Conservation (phyloP, 371 early-diverging fungal genomes). For the Rhizomucor miehei region DNA sequence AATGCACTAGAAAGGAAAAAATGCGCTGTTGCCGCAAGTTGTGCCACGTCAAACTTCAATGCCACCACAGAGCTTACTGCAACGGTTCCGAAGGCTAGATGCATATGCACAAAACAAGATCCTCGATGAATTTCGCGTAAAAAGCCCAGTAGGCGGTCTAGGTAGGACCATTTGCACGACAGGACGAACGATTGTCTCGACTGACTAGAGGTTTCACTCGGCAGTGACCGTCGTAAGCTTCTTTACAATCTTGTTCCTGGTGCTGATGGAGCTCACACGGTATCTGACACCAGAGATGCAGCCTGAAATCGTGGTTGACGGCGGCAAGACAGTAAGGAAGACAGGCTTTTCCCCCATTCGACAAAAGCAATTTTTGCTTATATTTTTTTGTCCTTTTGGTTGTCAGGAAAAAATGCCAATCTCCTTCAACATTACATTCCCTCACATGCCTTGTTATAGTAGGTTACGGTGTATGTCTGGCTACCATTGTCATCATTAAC, state of each 20-base stretch:
- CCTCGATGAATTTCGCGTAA: conserved; percentile 90
- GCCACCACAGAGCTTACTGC: conserved; percentile 29
- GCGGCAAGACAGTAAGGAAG: conserved; percentile 56
- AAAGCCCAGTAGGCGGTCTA: conserved; percentile 84
- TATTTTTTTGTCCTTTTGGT: too few species aligned
- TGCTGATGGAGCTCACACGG: conserved; percentile 77
- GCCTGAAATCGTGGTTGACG: conserved; percentile 83
- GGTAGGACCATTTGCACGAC: conserved; percentile 43
- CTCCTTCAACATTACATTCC: conserved; percentile 87
- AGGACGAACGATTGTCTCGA: too few species aligned
- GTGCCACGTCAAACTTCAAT: neutral
- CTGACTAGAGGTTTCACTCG: neutral
- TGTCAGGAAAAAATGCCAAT: conserved; percentile 77
- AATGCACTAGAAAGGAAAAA: too few species aligned
- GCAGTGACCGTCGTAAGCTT: conserved; percentile 78
- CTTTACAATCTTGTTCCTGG: conserved; percentile 65
- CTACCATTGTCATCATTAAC: neutral
- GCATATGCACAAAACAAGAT: conserved; percentile 91
- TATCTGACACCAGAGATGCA: conserved; percentile 66
- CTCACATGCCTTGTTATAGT: conserved; percentile 87
- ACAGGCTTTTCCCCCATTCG: neutral
- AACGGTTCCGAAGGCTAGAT: conserved; percentile 73
- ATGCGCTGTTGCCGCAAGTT: too few species aligned
- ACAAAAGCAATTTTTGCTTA: neutral
- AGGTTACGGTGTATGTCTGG: conserved; percentile 14